These are phyloP conservation scores for Xylaria arbuscula DNA, from an alignment of 2,329 filamentous ascomycete species.

Conservation along the genomic window DNA sequence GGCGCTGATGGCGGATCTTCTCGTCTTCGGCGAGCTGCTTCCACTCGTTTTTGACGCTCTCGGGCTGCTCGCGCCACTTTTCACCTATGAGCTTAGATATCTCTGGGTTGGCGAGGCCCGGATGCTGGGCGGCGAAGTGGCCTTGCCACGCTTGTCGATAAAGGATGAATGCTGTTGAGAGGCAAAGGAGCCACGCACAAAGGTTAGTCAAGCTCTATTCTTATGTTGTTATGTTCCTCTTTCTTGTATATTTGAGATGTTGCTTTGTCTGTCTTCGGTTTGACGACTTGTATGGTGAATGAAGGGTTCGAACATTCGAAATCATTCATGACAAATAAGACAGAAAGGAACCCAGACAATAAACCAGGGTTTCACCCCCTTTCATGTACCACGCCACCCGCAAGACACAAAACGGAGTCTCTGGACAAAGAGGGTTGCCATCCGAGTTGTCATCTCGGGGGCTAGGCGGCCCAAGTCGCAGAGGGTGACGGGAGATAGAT, in stretches of 20 bases:
- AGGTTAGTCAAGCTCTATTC: slow-evolving; percentile 37
- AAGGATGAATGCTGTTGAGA: slow-evolving; percentile 85
- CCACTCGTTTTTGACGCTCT: slow-evolving; percentile 84
- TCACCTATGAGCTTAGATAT: slow-evolving; percentile 97
- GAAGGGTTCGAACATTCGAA: slow-evolving; percentile 30
- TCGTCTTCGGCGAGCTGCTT: slow-evolving; percentile 92
- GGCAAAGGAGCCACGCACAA: slow-evolving; percentile 36
- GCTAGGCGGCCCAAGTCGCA: slow-evolving; percentile 31
- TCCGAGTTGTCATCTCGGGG: slow-evolving; percentile 46
- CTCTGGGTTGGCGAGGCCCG: slow-evolving; percentile 92
- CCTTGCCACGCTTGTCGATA: slow-evolving; percentile 95
- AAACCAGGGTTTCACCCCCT: slow-evolving; percentile 41
- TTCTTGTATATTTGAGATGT: slow-evolving; percentile 25
- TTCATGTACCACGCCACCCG: slow-evolving; percentile 42
- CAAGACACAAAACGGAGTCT: slow-evolving; percentile 41
- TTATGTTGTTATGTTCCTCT: slow-evolving; percentile 24
- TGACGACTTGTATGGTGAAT: slow-evolving; percentile 25
- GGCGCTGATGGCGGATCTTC: slow-evolving; percentile 86
- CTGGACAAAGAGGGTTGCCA: slow-evolving; percentile 43
- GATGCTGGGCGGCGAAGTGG: slow-evolving; percentile 81
- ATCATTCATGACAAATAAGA: slow-evolving; percentile 29
- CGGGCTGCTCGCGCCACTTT: slow-evolving; percentile 84
- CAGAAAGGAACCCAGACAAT: slow-evolving; percentile 42
- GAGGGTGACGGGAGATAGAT: background rate
- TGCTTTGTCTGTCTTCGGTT: slow-evolving; percentile 35